These are phyloP conservation scores for Stachybotrys elegans DNA, from an alignment of 2,329 filamentous ascomycete species.

Conservation along the genomic window DNA sequence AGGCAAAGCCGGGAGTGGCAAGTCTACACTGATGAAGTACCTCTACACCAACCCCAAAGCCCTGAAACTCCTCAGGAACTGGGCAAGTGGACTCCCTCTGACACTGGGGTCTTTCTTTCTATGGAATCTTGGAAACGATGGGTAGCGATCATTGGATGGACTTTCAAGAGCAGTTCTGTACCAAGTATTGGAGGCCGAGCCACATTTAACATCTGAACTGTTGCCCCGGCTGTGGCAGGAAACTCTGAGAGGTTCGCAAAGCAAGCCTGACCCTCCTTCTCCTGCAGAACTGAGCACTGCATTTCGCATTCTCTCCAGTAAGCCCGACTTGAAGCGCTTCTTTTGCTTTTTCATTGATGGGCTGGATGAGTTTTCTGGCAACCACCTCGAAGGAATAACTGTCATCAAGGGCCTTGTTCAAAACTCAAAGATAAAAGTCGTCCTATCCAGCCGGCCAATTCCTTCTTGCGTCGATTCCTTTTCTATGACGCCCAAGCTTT, in stretches of 20 bases:
- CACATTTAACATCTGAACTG: not conserved
- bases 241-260: not conserved
- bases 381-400: not conserved
- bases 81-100: not conserved
- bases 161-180: not conserved
- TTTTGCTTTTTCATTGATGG: slow-evolving; percentile 9
- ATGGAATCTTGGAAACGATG: slow-evolving; percentile 1
- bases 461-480: not conserved
- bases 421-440: not conserved
- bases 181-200: not conserved
- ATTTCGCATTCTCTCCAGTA: not conserved
- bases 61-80: not conserved
- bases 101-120: not conserved
- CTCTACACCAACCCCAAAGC: not conserved
- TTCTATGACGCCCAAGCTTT: not conserved
- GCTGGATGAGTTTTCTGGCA: not conserved
- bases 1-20: slow-evolving; percentile 6
- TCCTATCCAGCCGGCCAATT: slow-evolving; percentile 1
- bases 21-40: slow-evolving; percentile 4
- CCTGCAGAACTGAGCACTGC: not conserved
- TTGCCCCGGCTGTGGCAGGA: not conserved
- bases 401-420: not conserved
- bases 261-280: too few species aligned
- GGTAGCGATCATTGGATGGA: not conserved
- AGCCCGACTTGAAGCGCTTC: not conserved